These are phyloP conservation scores for Penicillium rolfsii DNA, from an alignment of 2,329 filamentous ascomycete species.

Conservation along the genomic window DNA sequence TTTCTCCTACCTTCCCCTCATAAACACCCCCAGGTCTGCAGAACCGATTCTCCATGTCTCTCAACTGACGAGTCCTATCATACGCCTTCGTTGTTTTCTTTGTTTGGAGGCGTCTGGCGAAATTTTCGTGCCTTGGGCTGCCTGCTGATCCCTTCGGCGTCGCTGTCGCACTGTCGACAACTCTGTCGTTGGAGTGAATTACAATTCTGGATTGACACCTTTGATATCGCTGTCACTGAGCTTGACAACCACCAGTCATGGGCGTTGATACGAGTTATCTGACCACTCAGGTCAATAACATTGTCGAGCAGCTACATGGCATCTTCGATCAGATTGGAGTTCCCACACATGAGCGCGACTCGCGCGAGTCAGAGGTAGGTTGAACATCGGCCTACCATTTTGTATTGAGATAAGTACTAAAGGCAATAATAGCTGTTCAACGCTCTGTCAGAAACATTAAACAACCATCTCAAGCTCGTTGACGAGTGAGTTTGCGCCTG, in stretches of 20 bases:
- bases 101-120: slow-evolving; percentile 24
- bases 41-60: slow-evolving; percentile 23
- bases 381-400: background rate
- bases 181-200: slow-evolving; percentile 20
- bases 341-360: slow-evolving; percentile 87
- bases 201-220: slow-evolving; percentile 20
- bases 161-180: slow-evolving; percentile 22
- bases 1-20: slow-evolving; percentile 23
- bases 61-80: slow-evolving; percentile 20
- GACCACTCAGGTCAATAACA: slow-evolving; percentile 91
- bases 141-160: slow-evolving; percentile 24
- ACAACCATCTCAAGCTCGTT: slow-evolving; percentile 84
- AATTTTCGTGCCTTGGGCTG: slow-evolving; percentile 22
- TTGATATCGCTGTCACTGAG: slow-evolving; percentile 6
- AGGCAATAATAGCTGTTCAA: slow-evolving; percentile 71
- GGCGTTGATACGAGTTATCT: slow-evolving; percentile 89
- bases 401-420: slow-evolving; percentile 13
- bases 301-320: slow-evolving; percentile 88
- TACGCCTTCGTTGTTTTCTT: slow-evolving; percentile 26
- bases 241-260: slow-evolving; percentile 33
- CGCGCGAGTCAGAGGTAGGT: slow-evolving; percentile 82
- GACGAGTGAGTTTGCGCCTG: slow-evolving; percentile 57
- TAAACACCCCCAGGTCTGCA: slow-evolving; percentile 24
- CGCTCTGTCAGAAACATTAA: slow-evolving; percentile 86
- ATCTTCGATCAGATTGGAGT: slow-evolving; percentile 98